Conservation (phyloP, 2,329 filamentous ascomycete species). For the Leptodontidium sp. region DNA sequence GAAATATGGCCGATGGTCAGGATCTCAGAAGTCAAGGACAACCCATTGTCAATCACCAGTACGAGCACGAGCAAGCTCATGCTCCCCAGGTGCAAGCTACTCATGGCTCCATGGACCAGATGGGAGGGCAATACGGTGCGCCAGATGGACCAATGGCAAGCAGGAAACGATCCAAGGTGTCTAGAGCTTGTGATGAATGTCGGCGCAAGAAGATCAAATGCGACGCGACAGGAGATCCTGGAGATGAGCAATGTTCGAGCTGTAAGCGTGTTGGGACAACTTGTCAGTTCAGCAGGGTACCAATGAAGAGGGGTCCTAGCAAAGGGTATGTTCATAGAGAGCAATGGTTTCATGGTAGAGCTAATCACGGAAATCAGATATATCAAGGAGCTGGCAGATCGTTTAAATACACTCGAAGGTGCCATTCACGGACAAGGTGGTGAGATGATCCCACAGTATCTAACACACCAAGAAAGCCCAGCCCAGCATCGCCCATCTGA, state of each 20-base stretch:
- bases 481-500: constrained; percentile 55
- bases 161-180: constrained; percentile 84
- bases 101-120: constrained; percentile 42
- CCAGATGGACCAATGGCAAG: constrained; percentile 58
- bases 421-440: constrained; percentile 66
- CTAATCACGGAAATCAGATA: constrained; percentile 61
- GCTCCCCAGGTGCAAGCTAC: constrained; percentile 34
- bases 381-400: constrained; percentile 89
- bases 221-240: constrained; percentile 79
- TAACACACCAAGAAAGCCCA: constrained; percentile 49
- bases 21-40: constrained; percentile 44
- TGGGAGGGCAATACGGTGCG: constrained; percentile 56
- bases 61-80: constrained; percentile 46
- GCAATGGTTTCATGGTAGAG: not conserved
- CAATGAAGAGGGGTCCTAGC: constrained; percentile 87
- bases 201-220: constrained; percentile 90
- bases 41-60: constrained; percentile 49
- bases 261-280: constrained; percentile 78
- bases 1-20: constrained; percentile 49
- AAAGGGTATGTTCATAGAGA: constrained; percentile 71
- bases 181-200: constrained; percentile 88
- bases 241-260: constrained; percentile 79
- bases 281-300: constrained; percentile 86
- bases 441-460: constrained; percentile 52
- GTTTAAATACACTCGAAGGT: constrained; percentile 83